Evolutionary conservation across 2,329 filamentous ascomycete genomes (phyloP), one percentile per base, ranked within the genome.

Genomic region (Penicillium sp.): DNA sequence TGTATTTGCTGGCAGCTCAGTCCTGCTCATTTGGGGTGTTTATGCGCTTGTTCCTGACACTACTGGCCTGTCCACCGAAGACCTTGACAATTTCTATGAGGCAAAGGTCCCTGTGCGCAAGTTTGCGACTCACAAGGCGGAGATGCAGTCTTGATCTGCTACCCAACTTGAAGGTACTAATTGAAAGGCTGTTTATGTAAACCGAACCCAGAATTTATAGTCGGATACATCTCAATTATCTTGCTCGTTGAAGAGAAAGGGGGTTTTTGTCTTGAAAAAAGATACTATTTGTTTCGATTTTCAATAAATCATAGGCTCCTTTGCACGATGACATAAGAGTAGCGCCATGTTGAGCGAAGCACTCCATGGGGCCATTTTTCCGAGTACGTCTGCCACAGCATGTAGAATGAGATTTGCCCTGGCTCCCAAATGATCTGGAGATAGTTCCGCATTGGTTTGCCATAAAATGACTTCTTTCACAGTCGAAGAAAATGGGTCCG

Each of bases 51-150:
- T 61, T 30, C 59, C 59, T 19, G 55, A 61, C 33, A 61, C 59
- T 14, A 58, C 59, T 37, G 55, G 55, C 10, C 16, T 61, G 11
- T 61, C 59, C 4, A 57, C 59, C 1, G 59, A 57, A n/a, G 59
- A 61, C n/a, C 57, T 61, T 25, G 59, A 61, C 33, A 52, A 55
- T 7, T 52, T 61, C 13, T 61, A 61, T 19, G 59, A 61, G 19
- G 55, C 59, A 35, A 51, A 51, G 28, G 48, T 51, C 14, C 48
- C 48, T 2, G 28, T 37, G 6, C 48, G 48, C 7, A 16, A 51
- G 11, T 51, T 51, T 33, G 48, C 48, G 11, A 33, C 28, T 8
- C 48, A 51, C 28, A 51, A 51, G 28, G 19, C 35, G 28, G 48
- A 28, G n/a, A 30, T 51, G 11, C 26, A 51, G n/a, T 14, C 48